phyloP scores from a whole-genome alignment of 805 yeast species.

The Wickerhamiella slavikovae region DNA sequence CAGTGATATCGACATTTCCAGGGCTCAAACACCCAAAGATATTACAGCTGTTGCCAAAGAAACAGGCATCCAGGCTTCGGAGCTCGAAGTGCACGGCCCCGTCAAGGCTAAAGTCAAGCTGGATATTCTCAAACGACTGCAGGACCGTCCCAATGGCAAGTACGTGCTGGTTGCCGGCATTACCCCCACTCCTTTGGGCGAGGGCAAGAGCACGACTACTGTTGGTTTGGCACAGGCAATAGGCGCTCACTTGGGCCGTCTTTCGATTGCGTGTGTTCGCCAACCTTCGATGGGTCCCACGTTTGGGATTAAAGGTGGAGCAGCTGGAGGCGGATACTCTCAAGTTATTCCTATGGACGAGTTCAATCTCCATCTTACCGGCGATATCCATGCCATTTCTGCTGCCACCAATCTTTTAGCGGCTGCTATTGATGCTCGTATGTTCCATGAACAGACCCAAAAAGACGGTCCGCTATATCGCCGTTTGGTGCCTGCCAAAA shows the following conservation, averaged over 20 bases:
- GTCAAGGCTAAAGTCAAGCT: constrained; percentile 76
- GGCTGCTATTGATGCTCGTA: constrained; percentile 92
- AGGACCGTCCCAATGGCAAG: constrained; percentile 47
- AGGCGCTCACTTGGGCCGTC: constrained; percentile 70
- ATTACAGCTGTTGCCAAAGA: constrained; percentile 59
- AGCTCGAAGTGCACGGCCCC: constrained; percentile 75
- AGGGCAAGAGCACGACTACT: constrained; percentile 93
- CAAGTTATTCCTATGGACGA: constrained; percentile 99
- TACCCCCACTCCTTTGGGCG: constrained; percentile 96
- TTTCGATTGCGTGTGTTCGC: constrained; percentile 83
- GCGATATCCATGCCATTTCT: constrained; percentile 91
- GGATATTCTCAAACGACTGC: constrained; percentile 47
- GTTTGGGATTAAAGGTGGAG: constrained; percentile 97
- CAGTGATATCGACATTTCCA: constrained; percentile 73
- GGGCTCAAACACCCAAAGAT: constrained; percentile 73
- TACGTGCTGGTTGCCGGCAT: constrained; percentile 90
- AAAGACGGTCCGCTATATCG: constrained; percentile 63
- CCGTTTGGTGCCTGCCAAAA: constrained; percentile 70
- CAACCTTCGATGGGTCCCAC: constrained; percentile 99
- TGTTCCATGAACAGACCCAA: constrained; percentile 85
- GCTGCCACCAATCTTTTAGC: constrained; percentile 87
- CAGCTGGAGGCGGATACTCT: constrained; percentile 97
- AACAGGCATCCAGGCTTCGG: constrained; percentile 56
- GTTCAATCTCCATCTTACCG: constrained; percentile 91
- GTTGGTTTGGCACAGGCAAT: constrained; percentile 93